A percentile compares a stretch with the other conserved stretches of the same genome.
These are phyloP conservation scores for Collybiopsis confluens DNA, from an alignment of 768 basidiomycete genomes.

Conservation along the genomic window DNA sequence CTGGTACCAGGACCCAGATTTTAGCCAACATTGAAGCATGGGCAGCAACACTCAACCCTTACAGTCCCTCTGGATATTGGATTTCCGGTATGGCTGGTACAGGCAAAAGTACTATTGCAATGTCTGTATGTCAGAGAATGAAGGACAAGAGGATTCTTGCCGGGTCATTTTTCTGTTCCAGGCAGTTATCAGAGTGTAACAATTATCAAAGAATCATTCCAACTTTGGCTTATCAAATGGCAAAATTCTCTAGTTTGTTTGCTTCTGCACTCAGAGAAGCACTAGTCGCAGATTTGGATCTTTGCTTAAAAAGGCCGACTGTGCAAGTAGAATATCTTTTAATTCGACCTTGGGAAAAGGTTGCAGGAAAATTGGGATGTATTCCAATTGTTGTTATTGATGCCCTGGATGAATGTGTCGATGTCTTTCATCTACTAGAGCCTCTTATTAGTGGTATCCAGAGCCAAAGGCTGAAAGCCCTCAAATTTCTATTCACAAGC, in stretches of 20 bases:
- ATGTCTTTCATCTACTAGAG: neutral
- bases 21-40: too few species aligned
- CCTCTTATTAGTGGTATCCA: neutral
- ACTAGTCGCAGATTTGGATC: neutral
- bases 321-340: neutral
- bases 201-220: constrained; percentile 3
- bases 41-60: too few species aligned
- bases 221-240: constrained; percentile 7
- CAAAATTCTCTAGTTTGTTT: neutral
- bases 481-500: constrained; percentile 4
- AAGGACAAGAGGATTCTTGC: too few species aligned
- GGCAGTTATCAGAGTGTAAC: neutral
- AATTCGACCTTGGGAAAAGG: neutral
- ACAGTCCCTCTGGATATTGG: too few species aligned
- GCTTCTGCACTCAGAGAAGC: neutral
- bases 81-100: too few species aligned
- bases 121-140: too few species aligned
- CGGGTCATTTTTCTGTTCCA: constrained; percentile 3
- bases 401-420: constrained; percentile 5
- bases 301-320: neutral
- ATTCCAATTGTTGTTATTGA: neutral
- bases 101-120: too few species aligned
- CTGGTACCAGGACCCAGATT: too few species aligned
- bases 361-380: neutral
- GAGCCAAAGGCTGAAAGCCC: neutral